Evolutionary conservation across 306 rosid genomes (phyloP).

Genomic region (Citrullus colocynthis): DNA sequence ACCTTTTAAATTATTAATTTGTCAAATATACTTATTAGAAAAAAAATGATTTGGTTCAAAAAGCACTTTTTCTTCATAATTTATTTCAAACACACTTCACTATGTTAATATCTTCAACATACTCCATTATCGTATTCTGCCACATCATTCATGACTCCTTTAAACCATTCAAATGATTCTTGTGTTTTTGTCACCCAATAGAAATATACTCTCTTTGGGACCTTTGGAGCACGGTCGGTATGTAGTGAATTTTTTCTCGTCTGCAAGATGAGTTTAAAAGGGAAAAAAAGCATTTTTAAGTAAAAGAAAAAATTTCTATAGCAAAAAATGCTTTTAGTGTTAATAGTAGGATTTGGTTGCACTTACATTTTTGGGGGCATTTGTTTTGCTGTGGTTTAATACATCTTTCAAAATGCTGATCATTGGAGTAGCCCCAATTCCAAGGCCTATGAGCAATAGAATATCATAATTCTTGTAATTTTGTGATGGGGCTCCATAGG

Average conservation of each 20-base stretch:
- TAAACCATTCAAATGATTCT: constrained; percentile 52
- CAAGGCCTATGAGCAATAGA: constrained; percentile 44
- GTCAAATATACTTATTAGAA: too few relatives aligned
- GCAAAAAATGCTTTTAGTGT: too few relatives aligned
- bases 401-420: constrained; percentile 44
- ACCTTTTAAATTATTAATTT: too few relatives aligned
- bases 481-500: constrained; percentile 48
- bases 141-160: constrained; percentile 34
- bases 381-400: constrained; percentile 17
- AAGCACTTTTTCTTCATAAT: too few relatives aligned
- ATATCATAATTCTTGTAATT: constrained; percentile 43
- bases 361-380: not conserved
- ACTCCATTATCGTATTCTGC: constrained; percentile 41
- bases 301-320: too few relatives aligned
- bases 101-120: not conserved
- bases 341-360: too few relatives aligned
- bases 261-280: not conserved
- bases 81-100: too few relatives aligned
- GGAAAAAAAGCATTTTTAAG: too few relatives aligned
- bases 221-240: not conserved
- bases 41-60: too few relatives aligned
- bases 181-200: constrained; percentile 43
- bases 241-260: not conserved
- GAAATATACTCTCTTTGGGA: constrained; percentile 23
- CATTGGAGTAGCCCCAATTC: constrained; percentile 54